A percentile compares a stretch with the other conserved stretches of the same genome.
Evolutionary conservation across 2,329 filamentous ascomycete genomes (phyloP).

Genomic region (Stemphylium beticola): DNA sequence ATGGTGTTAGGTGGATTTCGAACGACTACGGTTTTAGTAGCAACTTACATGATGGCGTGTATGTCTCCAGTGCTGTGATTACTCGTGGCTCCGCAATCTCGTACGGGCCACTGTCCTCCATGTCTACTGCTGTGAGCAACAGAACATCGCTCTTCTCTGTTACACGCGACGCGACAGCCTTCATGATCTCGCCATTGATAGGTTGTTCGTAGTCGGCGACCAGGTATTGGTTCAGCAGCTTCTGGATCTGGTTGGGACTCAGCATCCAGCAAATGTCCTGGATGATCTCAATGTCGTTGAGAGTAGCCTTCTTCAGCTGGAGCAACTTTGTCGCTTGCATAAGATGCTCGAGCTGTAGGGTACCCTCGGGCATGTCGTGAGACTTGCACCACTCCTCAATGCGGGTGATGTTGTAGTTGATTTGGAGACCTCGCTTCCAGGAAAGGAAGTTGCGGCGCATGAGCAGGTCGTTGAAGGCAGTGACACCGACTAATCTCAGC

Average conservation of each 20-base stretch:
- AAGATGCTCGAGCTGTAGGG: slow-evolving; percentile 93
- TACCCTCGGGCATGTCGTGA: slow-evolving; percentile 98
- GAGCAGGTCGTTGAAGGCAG: slow-evolving; percentile 95
- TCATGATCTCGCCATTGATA: slow-evolving; percentile 99
- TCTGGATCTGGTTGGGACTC: slow-evolving; percentile 98
- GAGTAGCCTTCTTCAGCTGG: slow-evolving; percentile 96
- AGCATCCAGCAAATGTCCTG: slow-evolving; percentile 99
- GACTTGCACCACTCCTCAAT: slow-evolving; percentile 99
- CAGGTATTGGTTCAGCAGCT: slow-evolving; percentile 96
- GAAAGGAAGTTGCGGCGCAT: slow-evolving; percentile 99
- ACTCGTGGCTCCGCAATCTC: slow-evolving; percentile 96
- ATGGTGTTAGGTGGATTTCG: slow-evolving; percentile 35
- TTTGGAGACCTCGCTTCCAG: slow-evolving; percentile 98
- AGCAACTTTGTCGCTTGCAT: slow-evolving; percentile 99
- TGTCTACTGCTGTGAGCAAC: slow-evolving; percentile 91
- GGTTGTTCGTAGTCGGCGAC: slow-evolving; percentile 99
- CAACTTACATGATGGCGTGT: slow-evolving; percentile 91
- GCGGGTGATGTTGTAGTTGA: slow-evolving; percentile 99
- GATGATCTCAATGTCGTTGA: slow-evolving; percentile 99
- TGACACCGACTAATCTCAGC: slow-evolving; percentile 90
- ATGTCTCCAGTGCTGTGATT: slow-evolving; percentile 96
- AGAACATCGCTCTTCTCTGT: slow-evolving; percentile 98
- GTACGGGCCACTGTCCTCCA: slow-evolving; percentile 98
- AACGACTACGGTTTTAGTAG: not conserved
- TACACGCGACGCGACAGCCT: slow-evolving; percentile 93